Percentiles rank a stretch among this genome's conserved stretches.
phyloP scores from a whole-genome alignment of 2,329 filamentous ascomycete genomes.

The Penicillium sp. region DNA sequence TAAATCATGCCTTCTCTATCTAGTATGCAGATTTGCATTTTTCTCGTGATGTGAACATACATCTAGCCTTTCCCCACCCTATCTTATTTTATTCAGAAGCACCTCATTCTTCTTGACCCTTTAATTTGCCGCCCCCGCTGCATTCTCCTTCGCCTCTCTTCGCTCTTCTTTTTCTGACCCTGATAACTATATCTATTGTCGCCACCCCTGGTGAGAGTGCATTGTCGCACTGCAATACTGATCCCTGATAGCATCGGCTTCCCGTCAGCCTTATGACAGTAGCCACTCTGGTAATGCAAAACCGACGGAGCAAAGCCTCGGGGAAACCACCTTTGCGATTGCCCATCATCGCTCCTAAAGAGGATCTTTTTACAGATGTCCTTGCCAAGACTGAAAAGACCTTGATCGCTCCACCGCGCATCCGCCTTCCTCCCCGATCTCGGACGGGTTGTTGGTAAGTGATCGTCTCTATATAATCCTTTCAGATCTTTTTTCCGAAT shows the following conservation, averaged over 20 bases:
- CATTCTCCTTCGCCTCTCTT: not conserved
- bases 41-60: slow-evolving; percentile 4
- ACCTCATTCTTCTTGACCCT: slow-evolving; percentile 1
- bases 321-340: slow-evolving; percentile 41
- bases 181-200: not conserved
- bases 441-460: slow-evolving; percentile 55
- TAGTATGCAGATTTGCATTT: slow-evolving; percentile 12
- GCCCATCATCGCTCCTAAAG: slow-evolving; percentile 48
- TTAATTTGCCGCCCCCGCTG: not conserved
- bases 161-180: not conserved
- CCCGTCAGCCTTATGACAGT: slow-evolving; percentile 32
- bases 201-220: slow-evolving; percentile 3
- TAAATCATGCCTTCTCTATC: slow-evolving; percentile 12
- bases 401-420: slow-evolving; percentile 39
- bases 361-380: slow-evolving; percentile 29
- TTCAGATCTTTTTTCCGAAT: not conserved
- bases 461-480: slow-evolving; percentile 6
- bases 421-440: slow-evolving; percentile 54
- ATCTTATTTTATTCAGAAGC: not conserved
- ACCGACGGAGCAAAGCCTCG: slow-evolving; percentile 37
- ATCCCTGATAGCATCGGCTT: not conserved
- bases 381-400: slow-evolving; percentile 33
- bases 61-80: slow-evolving; percentile 4
- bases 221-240: slow-evolving; percentile 4
- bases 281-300: slow-evolving; percentile 38